These are phyloP conservation scores for Pyricularia sp. DNA, from an alignment of 2,329 filamentous ascomycete genomes.

Conservation along the genomic window DNA sequence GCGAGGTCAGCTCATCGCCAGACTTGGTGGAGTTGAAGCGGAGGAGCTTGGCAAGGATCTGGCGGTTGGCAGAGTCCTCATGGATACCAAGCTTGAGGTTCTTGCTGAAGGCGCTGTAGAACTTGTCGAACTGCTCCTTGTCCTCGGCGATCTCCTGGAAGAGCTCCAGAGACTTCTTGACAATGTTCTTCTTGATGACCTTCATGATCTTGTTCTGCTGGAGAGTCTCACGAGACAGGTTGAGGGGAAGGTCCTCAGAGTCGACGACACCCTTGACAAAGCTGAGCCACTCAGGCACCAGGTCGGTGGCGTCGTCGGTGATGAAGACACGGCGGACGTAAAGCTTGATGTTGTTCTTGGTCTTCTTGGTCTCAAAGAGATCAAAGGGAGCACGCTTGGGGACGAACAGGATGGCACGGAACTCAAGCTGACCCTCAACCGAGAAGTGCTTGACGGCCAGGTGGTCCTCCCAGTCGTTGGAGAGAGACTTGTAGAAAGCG, in stretches of 20 bases:
- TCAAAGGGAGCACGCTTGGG: constrained; percentile 99
- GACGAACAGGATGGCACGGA: constrained; percentile 98
- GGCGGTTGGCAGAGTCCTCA: constrained; percentile 98
- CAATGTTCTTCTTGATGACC: constrained; percentile 99
- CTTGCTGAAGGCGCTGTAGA: constrained; percentile 99
- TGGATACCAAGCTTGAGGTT: constrained; percentile 99
- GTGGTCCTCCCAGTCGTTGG: constrained; percentile 99
- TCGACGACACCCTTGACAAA: constrained; percentile 99
- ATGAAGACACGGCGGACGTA: constrained; percentile 99
- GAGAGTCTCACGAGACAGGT: constrained; percentile 98
- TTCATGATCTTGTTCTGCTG: constrained; percentile 99
- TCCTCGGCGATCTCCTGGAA: constrained; percentile 99
- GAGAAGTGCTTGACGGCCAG: constrained; percentile 99
- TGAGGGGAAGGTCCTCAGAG: constrained; percentile 98
- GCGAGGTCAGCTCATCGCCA: constrained; percentile 88
- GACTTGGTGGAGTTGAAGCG: constrained; percentile 99
- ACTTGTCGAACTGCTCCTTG: constrained; percentile 99
- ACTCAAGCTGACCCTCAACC: constrained; percentile 99
- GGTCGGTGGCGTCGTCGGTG: constrained; percentile 97
- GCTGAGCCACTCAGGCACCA: constrained; percentile 98
- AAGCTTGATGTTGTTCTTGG: constrained; percentile 99
- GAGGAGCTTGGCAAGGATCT: constrained; percentile 88
- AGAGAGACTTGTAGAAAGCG: constrained; percentile 99
- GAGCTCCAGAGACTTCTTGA: constrained; percentile 99
- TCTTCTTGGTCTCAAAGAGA: constrained; percentile 99